Base-by-base conservation (phyloP, 345 rosid species). In the Citrus hindsii region DNA sequence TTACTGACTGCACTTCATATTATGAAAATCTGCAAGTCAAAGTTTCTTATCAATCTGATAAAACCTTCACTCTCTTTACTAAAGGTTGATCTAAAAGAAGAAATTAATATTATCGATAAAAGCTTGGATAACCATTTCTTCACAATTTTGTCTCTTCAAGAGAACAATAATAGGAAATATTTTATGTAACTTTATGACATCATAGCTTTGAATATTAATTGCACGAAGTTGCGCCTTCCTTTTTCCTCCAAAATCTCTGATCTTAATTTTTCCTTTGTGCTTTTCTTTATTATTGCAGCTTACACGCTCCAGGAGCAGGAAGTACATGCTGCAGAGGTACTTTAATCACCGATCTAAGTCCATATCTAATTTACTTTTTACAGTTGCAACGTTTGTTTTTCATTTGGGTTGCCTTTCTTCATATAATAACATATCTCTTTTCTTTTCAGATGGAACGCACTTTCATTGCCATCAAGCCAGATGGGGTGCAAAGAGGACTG, bases 391-490 rank as follows among this genome's bases (percentile, higher is more conserved):
- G 3, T 58, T 77, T 25, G 58, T 1, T 37, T 38, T 6, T 9
- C 32, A 3, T 13, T 46, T 46, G 51, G 51, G 51, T 46, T 46
- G 51, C 32, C 13, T 56, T 28, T 56, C 69, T 66, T 73, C 27
- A 13, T 12, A 46, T 79, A 53, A 28, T 59, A 37, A 69, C 13
- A 7, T 3, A 0, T 21, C 25, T 64, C 18, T 56, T 33, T 65
- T 82, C 19, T 35, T 8, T 72, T 67, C 88, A 96, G 99, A 67
- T 89, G 87, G 99, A 96, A 80, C 94, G 95, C 42, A 91, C 98
- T 67, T 94, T 96, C 89, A 96, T 96, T 30, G 99, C 99, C 68
- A 96, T 96, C 90, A 96, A 96, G 89, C 99, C 98, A 32, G 98
- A 94, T 80, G 99, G 99, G 67, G 97, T 96, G 66, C 99, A 96